These are phyloP conservation scores for Komagataella populi DNA, from an alignment of 805 yeast species.

Conservation along the genomic window DNA sequence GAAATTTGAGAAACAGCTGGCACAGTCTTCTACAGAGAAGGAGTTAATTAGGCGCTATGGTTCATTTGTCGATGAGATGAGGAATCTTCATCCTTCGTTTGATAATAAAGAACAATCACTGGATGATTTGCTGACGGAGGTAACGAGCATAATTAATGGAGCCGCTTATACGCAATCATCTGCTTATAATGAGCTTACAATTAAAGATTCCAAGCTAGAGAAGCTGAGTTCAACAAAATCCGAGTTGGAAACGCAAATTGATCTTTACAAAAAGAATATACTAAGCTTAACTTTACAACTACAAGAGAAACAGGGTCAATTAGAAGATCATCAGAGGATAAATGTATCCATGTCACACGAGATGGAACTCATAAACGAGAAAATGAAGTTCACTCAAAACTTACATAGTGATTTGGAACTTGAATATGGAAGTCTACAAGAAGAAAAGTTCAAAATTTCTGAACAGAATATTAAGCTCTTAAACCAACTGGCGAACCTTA, in stretches of 20 bases:
- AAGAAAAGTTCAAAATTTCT: neutral
- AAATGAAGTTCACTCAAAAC: neutral
- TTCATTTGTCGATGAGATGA: neutral
- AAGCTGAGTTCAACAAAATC: neutral
- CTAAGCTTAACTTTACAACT: neutral
- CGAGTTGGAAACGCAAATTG: neutral
- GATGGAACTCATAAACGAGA: neutral
- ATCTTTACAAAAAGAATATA: neutral
- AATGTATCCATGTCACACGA: neutral
- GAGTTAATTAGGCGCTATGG: neutral
- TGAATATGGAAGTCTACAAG: neutral
- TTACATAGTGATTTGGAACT: neutral
- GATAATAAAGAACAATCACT: neutral
- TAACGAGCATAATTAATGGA: neutral
- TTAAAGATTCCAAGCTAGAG: neutral
- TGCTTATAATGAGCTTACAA: neutral
- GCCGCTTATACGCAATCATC: neutral
- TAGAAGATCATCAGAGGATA: neutral
- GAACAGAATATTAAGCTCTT: neutral
- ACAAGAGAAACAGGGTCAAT: neutral
- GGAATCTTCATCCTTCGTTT: neutral
- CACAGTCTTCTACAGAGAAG: neutral
- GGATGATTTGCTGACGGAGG: neutral
- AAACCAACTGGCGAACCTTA: neutral
- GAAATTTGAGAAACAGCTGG: neutral